Evolutionary conservation across 2,329 filamentous ascomycete genomes (phyloP).

Genomic region (Alternaria arbusti): DNA sequence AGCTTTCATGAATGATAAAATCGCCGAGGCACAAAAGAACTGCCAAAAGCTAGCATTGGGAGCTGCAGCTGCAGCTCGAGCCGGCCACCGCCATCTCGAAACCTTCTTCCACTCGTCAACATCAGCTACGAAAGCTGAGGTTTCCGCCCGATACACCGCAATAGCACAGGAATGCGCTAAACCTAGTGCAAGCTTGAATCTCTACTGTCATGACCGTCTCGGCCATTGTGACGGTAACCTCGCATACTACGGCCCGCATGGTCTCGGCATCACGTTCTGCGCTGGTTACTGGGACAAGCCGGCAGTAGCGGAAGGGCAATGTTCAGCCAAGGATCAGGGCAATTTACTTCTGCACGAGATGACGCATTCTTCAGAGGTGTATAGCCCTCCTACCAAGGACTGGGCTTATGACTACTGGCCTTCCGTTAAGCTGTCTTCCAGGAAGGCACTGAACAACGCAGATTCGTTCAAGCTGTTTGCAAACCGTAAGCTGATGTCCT

Average conservation of each 20-base stretch:
- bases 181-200: background rate
- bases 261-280: background rate
- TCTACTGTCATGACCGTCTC: background rate
- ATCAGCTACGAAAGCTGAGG: background rate
- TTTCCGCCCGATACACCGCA: background rate
- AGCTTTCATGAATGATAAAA: conserved; percentile 53
- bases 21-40: conserved; percentile 60
- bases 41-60: conserved; percentile 61
- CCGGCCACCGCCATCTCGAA: conserved; percentile 56
- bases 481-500: conserved; percentile 48
- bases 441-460: conserved; percentile 67
- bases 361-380: conserved; percentile 65
- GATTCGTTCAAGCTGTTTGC: conserved; percentile 65
- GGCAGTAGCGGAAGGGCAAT: conserved; percentile 38
- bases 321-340: conserved; percentile 70
- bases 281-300: background rate
- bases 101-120: conserved; percentile 66
- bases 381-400: conserved; percentile 63
- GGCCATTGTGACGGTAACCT: background rate
- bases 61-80: conserved; percentile 57
- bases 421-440: conserved; percentile 52
- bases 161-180: background rate
- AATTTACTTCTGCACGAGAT: conserved; percentile 70
- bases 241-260: background rate
- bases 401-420: conserved; percentile 63